A percentile compares a stretch with the other conserved stretches of the same genome.
Evolutionary conservation across 2,329 filamentous ascomycete species (phyloP).

Genomic region (Xylariaceae sp.): DNA sequence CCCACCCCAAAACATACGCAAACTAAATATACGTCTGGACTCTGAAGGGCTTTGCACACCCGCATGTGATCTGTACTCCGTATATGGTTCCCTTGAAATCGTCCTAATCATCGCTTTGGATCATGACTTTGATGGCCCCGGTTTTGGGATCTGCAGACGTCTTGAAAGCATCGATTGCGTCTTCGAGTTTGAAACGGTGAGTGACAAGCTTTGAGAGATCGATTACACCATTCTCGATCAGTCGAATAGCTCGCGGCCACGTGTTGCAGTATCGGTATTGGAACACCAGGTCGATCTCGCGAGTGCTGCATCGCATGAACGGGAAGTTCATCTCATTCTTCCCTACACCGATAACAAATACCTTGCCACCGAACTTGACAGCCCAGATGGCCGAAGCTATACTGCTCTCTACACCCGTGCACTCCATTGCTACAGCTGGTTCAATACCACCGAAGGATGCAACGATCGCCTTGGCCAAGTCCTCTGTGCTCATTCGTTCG

Average conservation of each 20-base stretch:
- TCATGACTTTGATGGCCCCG: conserved; percentile 97
- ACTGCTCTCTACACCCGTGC: conserved; percentile 92
- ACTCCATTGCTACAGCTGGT: conserved; percentile 84
- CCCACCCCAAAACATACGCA: background rate
- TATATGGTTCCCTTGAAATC: too few species aligned
- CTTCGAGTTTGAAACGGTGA: conserved; percentile 84
- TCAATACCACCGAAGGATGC: conserved; percentile 78
- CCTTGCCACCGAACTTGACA: conserved; percentile 93
- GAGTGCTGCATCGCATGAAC: conserved; percentile 90
- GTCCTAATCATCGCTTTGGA: conserved; percentile 70
- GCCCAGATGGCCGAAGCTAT: conserved; percentile 87
- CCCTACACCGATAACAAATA: conserved; percentile 95
- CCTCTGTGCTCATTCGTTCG: conserved; percentile 69
- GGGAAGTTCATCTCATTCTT: conserved; percentile 95
- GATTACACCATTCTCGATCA: conserved; percentile 84
- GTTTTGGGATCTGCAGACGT: conserved; percentile 87
- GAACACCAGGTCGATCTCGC: conserved; percentile 93
- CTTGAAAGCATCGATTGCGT: conserved; percentile 88
- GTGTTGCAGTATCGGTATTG: conserved; percentile 97
- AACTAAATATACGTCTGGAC: background rate
- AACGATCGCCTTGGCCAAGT: conserved; percentile 73
- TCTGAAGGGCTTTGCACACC: too few species aligned
- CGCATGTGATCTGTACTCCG: too few species aligned
- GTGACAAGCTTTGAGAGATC: conserved; percentile 84
- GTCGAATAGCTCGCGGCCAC: conserved; percentile 90